Conservation (phyloP, 208 protist species). For the Naegleria gruberi region DNA sequence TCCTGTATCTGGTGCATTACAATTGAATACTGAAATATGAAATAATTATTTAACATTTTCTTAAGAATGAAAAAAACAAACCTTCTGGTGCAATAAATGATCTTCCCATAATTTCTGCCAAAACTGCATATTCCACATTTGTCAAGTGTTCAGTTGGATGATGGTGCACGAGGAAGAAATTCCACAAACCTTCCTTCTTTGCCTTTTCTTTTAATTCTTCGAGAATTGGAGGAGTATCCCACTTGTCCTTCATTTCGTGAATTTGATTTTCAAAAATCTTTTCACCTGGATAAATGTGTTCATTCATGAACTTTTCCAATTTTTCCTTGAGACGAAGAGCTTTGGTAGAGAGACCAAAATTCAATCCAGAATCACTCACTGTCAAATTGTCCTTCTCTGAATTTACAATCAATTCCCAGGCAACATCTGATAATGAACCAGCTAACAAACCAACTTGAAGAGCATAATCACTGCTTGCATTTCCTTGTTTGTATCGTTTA, state of each 20-base stretch:
- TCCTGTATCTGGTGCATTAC: constrained; percentile 56
- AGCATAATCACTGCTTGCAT: constrained; percentile 37
- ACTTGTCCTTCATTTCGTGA: not conserved
- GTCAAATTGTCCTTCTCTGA: not conserved
- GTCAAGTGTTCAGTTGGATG: not conserved
- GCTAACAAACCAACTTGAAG: not conserved
- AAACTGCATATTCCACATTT: constrained; percentile 18
- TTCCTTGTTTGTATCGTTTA: constrained; percentile 42
- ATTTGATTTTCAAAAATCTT: constrained; percentile 29
- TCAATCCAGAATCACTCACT: not conserved
- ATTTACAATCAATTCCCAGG: not conserved
- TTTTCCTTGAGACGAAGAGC: not conserved
- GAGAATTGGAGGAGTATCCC: constrained; percentile 40
- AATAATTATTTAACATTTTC: constrained; percentile 28
- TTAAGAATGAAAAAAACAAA: constrained; percentile 18
- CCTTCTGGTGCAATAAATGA: not conserved
- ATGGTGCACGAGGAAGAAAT: constrained; percentile 56
- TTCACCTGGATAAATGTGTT: constrained; percentile 52
- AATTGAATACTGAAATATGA: constrained; percentile 48
- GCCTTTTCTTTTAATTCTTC: constrained; percentile 58
- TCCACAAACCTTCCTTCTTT: constrained; percentile 57
- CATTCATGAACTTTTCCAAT: constrained; percentile 50
- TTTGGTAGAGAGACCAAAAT: not conserved
- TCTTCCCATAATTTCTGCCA: constrained; percentile 12
- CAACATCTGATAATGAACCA: not conserved